Evolutionary conservation across 768 basidiomycete genomes (phyloP), one percentile per base, ranked within the genome.

Genomic region (Roridomyces roridus): DNA sequence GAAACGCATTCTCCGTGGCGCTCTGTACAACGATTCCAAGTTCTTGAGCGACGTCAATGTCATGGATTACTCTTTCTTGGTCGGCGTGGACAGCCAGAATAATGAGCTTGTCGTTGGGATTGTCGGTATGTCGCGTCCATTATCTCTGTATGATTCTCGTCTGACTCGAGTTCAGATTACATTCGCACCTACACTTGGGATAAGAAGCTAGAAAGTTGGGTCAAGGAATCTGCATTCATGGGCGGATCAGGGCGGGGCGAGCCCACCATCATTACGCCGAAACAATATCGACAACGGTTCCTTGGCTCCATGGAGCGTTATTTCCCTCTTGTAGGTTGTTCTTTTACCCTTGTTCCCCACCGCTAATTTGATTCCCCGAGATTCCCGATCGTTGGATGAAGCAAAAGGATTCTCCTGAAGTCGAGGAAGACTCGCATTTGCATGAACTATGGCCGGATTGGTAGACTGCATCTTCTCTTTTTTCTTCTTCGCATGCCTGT

Each of bases 101-200:
- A 89, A 92, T 50, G 94, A 99, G 69, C 79, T 98, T n/a, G 93
- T 97, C 11, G 84, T 96, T 40, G 97, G 97, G 20, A 98, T 99
- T 35, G 94, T 99, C 51, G 96, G 96, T 91, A 74, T 67, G 95
- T 78, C 6, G 1, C n/a, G n/a, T n/a, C n/a, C n/a, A 14, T 12
- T 8, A 31, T 24, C 14, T 37, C 3, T n/a, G 10, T 23, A 35
- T 23, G 4, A 41, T 35, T n/a, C n/a, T n/a, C n/a, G n/a, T n/a
- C n/a, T n/a, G n/a, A n/a, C n/a, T n/a, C n/a, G n/a, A n/a, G n/a
- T n/a, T n/a, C 51, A 96, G 94, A 97, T 70, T 97, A 94, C 67
- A 92, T 96, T 61, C 89, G 95, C 9, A 95, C 94, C 4, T 96
- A 96, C 68, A 96, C 94, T 0, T 97, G 94, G 94, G 97, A 99